Conservation (phyloP, 768 basidiomycete species). For the Pisolithus albus region DNA sequence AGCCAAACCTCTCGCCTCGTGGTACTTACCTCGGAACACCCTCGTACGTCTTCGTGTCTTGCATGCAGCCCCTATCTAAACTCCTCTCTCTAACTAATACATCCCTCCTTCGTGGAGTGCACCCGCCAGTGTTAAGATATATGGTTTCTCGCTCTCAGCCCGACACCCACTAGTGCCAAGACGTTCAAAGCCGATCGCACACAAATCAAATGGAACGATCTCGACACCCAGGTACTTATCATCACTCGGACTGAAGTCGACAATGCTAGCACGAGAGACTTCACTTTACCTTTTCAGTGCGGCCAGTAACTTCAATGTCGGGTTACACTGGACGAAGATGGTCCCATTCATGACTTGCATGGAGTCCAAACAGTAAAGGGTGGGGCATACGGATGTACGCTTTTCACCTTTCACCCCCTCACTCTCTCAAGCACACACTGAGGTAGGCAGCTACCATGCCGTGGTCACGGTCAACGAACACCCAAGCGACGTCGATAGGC, state of each 20-base stretch:
- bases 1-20: too few relatives aligned
- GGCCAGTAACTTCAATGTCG: background rate
- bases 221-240: conserved; percentile 82
- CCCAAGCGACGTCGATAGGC: conserved; percentile 19
- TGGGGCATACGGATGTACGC: background rate
- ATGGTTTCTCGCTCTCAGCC: conserved; percentile 50
- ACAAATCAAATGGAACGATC: conserved; percentile 85
- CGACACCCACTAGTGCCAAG: conserved; percentile 68
- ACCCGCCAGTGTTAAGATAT: conserved; percentile 77
- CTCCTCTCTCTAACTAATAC: too few relatives aligned
- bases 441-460: too few relatives aligned
- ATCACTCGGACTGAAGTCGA: conserved; percentile 92
- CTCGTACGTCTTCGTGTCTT: too few relatives aligned
- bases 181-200: conserved; percentile 87
- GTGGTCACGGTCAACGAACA: too few relatives aligned
- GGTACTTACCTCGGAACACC: too few relatives aligned
- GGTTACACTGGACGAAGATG: background rate
- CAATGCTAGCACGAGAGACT: conserved; percentile 72
- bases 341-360: background rate
- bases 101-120: conserved; percentile 43
- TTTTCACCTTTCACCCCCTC: too few relatives aligned
- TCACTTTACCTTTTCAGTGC: background rate
- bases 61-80: too few relatives aligned
- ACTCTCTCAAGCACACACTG: too few relatives aligned
- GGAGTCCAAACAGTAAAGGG: background rate